These are phyloP conservation scores for Penicillium taxi DNA, from an alignment of 495 filamentous ascomycete genomes.

Conservation along the genomic window DNA sequence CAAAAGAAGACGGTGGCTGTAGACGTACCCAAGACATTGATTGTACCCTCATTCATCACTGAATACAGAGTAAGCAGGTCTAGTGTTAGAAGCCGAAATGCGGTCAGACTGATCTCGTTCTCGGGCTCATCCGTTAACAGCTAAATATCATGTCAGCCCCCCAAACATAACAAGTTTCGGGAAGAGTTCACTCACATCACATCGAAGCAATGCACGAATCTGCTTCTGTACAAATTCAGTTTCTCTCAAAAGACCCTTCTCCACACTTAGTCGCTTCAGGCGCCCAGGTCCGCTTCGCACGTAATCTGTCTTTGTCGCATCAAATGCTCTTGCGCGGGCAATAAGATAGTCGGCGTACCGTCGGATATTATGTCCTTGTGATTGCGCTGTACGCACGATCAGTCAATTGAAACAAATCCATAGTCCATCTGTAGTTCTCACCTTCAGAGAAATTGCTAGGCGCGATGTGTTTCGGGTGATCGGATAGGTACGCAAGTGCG, in stretches of 20 bases:
- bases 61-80: slow-evolving; percentile 89
- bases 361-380: slow-evolving; percentile 89
- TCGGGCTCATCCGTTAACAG: slow-evolving; percentile 82
- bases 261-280: slow-evolving; percentile 77
- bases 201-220: slow-evolving; percentile 76
- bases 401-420: slow-evolving; percentile 1
- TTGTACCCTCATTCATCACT: slow-evolving; percentile 93
- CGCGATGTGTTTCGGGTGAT: slow-evolving; percentile 74
- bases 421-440: slow-evolving; percentile 34
- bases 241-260: slow-evolving; percentile 88
- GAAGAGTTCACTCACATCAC: slow-evolving; percentile 61
- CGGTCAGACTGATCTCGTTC: slow-evolving; percentile 93
- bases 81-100: slow-evolving; percentile 86
- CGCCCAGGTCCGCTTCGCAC: slow-evolving; percentile 75
- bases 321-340: slow-evolving; percentile 71
- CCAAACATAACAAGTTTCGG: no score
- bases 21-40: slow-evolving; percentile 82
- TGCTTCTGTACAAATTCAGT: slow-evolving; percentile 88
- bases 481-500: slow-evolving; percentile 76
- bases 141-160: slow-evolving; percentile 45
- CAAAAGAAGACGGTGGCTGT: neutral
- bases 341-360: slow-evolving; percentile 84
- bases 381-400: slow-evolving; percentile 54
- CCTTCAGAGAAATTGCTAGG: slow-evolving; percentile 90
- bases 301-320: slow-evolving; percentile 80